A percentile compares a stretch with the other conserved stretches of the same genome.
Evolutionary conservation across 208 protist genomes (phyloP).

Genomic region (Acanthamoeba triangularis): DNA sequence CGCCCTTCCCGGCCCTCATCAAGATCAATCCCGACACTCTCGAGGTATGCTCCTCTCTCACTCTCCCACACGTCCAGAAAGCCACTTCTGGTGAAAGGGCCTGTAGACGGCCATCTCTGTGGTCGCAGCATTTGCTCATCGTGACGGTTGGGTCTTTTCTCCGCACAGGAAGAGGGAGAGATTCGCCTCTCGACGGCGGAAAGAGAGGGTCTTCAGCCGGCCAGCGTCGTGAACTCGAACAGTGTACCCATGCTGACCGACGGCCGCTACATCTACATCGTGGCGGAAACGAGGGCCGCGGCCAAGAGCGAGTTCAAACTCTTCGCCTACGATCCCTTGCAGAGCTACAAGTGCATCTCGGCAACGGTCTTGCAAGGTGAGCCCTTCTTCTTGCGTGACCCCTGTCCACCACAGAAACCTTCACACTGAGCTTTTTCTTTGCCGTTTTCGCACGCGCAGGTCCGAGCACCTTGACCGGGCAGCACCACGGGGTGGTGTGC

Average conservation of each 20-base stretch:
- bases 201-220: constrained; percentile 5
- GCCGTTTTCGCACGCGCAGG: not conserved
- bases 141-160: not conserved
- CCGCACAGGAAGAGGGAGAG: constrained; percentile 18
- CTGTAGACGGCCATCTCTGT: too few relatives aligned
- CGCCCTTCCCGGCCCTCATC: not conserved
- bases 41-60: not conserved
- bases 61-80: not conserved
- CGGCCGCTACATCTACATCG: constrained; percentile 43
- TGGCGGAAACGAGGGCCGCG: not conserved
- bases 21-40: constrained; percentile 44
- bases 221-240: constrained; percentile 4
- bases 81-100: not conserved
- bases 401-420: too few relatives aligned
- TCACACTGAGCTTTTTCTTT: not conserved
- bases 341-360: constrained; percentile 58
- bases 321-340: constrained; percentile 51
- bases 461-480: not conserved
- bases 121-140: too few relatives aligned
- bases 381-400: not conserved
- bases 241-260: constrained; percentile 22
- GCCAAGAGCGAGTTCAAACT: constrained; percentile 41
- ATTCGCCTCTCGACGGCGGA: constrained; percentile 3
- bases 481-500: constrained; percentile 49
- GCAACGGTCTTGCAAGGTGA: constrained; percentile 31